Base-by-base conservation (phyloP, 805 yeast genomes). In the Kluyveromyces starmeri region DNA sequence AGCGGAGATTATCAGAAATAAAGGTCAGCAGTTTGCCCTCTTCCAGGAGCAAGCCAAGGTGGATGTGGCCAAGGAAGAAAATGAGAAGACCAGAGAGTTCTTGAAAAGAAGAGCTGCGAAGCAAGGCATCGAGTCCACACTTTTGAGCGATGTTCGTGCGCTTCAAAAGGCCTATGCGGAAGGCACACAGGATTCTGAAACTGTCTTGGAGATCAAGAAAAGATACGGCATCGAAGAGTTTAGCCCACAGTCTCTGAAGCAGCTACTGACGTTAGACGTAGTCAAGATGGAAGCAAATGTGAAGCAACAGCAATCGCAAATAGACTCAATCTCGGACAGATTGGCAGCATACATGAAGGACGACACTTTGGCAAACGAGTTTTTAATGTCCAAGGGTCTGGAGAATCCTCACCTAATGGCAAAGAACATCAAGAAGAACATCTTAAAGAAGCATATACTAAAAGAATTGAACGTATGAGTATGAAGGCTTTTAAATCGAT, bases 11-110 rank as follows among this genome's bases (percentile, higher is more conserved):
- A 74, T 84, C 62, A 76, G 71, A 55, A 80, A 83, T 51, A 77
- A 82, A 61, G 97, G 96, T 71, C 88, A 86, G 53, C 89, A 85
- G 58, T 84, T 88, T 68, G 89, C 83, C 18, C 64, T 70, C 43
- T 86, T 82, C 62, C 82, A 82, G 55, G 65, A 67, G 27, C 73
- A 78, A 48, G 94, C 95, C 34, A 79, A 77, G 47, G 62, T 62
- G 32, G 68, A 71, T 44, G 89, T 86, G 13, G 59, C 66, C 1
- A 50, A 61, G n/a, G 94, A 85, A 54, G 94, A 84, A 59, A 58
- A 66, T 24, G 50, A 48, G 28, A 76, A 73, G 58, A 66, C 76
- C 24, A 48, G 62, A 34, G 71, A 70, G 29, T 80, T 83, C 49
- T 57, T 75, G 37, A 51, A 61, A 23, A 72, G 71, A 49, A 70